Percentiles rank a stretch among this genome's conserved stretches.
Conservation (phyloP, 805 yeast genomes). For the Candida dendrica region DNA sequence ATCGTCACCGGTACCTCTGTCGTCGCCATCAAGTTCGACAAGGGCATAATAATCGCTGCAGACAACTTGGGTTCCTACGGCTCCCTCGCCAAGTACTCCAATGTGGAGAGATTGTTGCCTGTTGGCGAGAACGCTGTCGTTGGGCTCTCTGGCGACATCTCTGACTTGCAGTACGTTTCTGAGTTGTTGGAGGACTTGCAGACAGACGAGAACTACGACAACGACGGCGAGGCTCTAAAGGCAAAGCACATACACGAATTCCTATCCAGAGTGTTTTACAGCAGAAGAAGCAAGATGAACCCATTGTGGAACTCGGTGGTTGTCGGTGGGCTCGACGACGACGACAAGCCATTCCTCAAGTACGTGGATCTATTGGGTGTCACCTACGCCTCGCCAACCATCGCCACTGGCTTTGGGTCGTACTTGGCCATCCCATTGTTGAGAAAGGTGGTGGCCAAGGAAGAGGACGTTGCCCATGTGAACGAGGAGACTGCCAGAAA, state of each 20-base stretch:
- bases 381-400: slow-evolving; percentile 75
- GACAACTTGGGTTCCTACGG: slow-evolving; percentile 94
- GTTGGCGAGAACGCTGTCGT: slow-evolving; percentile 86
- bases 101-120: slow-evolving; percentile 75
- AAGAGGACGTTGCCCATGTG: slow-evolving; percentile 64
- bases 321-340: slow-evolving; percentile 82
- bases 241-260: slow-evolving; percentile 90
- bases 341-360: slow-evolving; percentile 64
- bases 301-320: slow-evolving; percentile 94
- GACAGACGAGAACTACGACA: slow-evolving; percentile 72
- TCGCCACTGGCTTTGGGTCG: slow-evolving; percentile 96
- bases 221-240: slow-evolving; percentile 55
- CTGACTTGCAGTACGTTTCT: slow-evolving; percentile 84
- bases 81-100: slow-evolving; percentile 77
- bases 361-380: slow-evolving; percentile 92
- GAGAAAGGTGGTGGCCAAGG: slow-evolving; percentile 76
- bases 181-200: slow-evolving; percentile 72
- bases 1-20: slow-evolving; percentile 96
- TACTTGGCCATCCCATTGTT: slow-evolving; percentile 89
- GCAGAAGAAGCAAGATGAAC: slow-evolving; percentile 86
- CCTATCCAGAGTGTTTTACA: slow-evolving; percentile 74
- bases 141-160: slow-evolving; percentile 90
- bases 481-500: slow-evolving; percentile 69
- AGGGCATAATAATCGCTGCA: slow-evolving; percentile 92
- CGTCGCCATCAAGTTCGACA: slow-evolving; percentile 79